Conservation (phyloP, 225 moss, liverwort and hornwort species). For the Sphagnum tenellum region DNA sequence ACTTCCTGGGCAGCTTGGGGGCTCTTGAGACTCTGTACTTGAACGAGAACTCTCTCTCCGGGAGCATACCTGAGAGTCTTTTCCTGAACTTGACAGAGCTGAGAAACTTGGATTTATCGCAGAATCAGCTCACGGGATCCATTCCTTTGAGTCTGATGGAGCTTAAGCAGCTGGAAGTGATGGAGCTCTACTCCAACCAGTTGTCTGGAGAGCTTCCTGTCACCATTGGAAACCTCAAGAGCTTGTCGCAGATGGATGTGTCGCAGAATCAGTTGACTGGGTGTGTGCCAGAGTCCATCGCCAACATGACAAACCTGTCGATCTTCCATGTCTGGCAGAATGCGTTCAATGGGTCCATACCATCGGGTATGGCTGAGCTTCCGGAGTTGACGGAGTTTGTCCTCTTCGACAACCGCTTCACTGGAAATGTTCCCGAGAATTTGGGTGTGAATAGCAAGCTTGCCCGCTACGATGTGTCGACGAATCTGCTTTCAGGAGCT, state of each 20-base stretch:
- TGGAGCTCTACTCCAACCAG: constrained; percentile 43
- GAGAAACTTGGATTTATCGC: constrained; percentile 40
- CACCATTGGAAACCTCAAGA: constrained; percentile 40
- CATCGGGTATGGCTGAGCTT: constrained; percentile 39
- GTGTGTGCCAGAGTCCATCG: constrained; percentile 34
- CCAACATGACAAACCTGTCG: constrained; percentile 33
- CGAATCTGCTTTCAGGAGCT: constrained; percentile 44
- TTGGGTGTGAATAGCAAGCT: constrained; percentile 41
- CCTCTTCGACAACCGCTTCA: constrained; percentile 48
- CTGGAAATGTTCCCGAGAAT: constrained; percentile 39
- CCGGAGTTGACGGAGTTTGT: constrained; percentile 37
- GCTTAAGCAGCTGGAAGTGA: constrained; percentile 22
- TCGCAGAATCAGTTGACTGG: constrained; percentile 65
- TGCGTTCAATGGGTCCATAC: constrained; percentile 41
- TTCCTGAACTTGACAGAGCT: constrained; percentile 51
- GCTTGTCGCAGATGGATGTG: constrained; percentile 39
- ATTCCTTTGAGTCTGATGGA: constrained; percentile 52
- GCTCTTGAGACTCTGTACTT: constrained; percentile 43
- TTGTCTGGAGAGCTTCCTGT: constrained; percentile 54
- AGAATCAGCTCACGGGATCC: constrained; percentile 38
- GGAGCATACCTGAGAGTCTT: constrained; percentile 42
- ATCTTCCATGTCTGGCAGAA: constrained; percentile 55
- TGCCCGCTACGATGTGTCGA: constrained; percentile 54
- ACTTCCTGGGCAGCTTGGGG: constrained; percentile 24
- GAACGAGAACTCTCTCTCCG: constrained; percentile 34